Conservation (phyloP, 768 basidiomycete genomes). For the Tricholoma flavovirens region DNA sequence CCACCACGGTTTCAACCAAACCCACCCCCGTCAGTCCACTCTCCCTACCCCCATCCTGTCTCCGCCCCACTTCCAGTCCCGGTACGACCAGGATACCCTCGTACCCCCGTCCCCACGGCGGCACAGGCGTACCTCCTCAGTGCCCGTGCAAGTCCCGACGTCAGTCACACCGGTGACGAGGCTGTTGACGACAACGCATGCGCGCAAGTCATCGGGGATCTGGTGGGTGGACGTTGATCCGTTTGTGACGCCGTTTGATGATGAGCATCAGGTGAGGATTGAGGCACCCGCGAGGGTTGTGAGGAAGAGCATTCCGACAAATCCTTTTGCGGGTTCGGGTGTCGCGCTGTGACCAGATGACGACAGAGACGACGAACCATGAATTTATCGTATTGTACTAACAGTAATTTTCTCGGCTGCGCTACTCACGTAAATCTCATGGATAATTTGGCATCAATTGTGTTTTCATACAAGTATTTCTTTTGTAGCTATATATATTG, state of each 20-base stretch:
- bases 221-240: slow-evolving; percentile 34
- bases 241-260: slow-evolving; percentile 78
- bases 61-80: slow-evolving; percentile 3
- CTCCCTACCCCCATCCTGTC: not conserved
- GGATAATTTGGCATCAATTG: not conserved
- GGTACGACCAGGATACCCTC: not conserved
- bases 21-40: slow-evolving; percentile 3
- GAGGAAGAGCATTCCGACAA: slow-evolving; percentile 44
- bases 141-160: slow-evolving; percentile 15
- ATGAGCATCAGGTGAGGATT: slow-evolving; percentile 43
- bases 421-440: not conserved
- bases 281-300: slow-evolving; percentile 15
- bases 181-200: slow-evolving; percentile 38
- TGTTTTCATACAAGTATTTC: not conserved
- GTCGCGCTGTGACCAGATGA: slow-evolving; percentile 5
- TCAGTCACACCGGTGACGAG: slow-evolving; percentile 36
- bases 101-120: slow-evolving; percentile 3
- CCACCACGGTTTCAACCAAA: slow-evolving; percentile 27
- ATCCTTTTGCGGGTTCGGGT: slow-evolving; percentile 36
- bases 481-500: not conserved
- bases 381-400: not conserved
- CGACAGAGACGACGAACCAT: not conserved
- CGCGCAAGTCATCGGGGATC: slow-evolving; percentile 30
- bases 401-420: not conserved
- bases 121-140: slow-evolving; percentile 21